Percentiles rank a stretch among this genome's conserved stretches.
These are phyloP conservation scores for Candida odintsovae DNA, from an alignment of 805 yeast genomes.

Conservation along the genomic window DNA sequence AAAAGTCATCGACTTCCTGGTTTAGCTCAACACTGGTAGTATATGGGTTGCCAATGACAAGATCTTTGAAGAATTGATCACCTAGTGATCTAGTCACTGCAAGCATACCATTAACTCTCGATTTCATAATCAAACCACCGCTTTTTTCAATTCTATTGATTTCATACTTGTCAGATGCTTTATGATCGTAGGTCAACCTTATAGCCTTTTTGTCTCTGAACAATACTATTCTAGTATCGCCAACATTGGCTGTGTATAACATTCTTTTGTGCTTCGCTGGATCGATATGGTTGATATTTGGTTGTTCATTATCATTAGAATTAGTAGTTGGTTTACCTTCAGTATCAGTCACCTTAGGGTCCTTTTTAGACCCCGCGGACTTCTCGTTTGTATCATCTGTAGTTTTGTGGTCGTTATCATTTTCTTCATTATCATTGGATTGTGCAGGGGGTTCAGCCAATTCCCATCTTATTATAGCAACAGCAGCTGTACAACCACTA, in stretches of 20 bases:
- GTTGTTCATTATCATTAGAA: slow-evolving; percentile 1
- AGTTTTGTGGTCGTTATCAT: slow-evolving; percentile 2
- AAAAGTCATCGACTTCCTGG: slow-evolving; percentile 55
- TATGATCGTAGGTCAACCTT: slow-evolving; percentile 87
- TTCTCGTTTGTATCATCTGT: not conserved
- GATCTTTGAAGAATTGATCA: slow-evolving; percentile 84
- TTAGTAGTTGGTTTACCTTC: not conserved
- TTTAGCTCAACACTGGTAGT: slow-evolving; percentile 81
- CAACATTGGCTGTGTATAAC: slow-evolving; percentile 92
- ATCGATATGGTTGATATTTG: slow-evolving; percentile 18
- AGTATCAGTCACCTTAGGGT: too few species aligned
- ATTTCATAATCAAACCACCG: slow-evolving; percentile 87
- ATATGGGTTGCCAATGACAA: slow-evolving; percentile 86
- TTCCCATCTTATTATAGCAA: slow-evolving; percentile 88
- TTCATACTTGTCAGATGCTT: slow-evolving; percentile 79
- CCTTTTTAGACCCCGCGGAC: not conserved
- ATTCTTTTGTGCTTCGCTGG: slow-evolving; percentile 52
- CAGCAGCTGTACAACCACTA: slow-evolving; percentile 95
- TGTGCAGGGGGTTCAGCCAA: slow-evolving; percentile 10
- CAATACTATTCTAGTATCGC: slow-evolving; percentile 83
- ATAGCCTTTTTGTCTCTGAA: slow-evolving; percentile 70
- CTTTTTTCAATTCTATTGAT: slow-evolving; percentile 63
- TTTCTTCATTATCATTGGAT: slow-evolving; percentile 1
- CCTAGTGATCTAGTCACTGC: slow-evolving; percentile 95
- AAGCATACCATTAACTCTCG: slow-evolving; percentile 90